Conservation (phyloP, 768 basidiomycete genomes). For the Podaxis rugospora region DNA sequence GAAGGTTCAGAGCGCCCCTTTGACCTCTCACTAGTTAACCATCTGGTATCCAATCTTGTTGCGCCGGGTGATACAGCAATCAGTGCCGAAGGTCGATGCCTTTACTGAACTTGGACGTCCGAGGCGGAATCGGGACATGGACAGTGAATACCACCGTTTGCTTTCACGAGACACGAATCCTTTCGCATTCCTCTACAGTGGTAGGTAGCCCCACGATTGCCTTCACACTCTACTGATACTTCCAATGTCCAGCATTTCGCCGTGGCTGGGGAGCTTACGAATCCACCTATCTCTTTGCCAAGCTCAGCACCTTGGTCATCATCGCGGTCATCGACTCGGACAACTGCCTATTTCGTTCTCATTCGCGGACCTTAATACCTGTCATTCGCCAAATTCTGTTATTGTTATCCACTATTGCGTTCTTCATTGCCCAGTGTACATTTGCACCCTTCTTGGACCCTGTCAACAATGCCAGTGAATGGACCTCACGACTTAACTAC, state of each 20-base stretch:
- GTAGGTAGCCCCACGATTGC: slow-evolving; percentile 30
- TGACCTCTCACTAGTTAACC: slow-evolving; percentile 41
- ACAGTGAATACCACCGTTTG: slow-evolving; percentile 66
- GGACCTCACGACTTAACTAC: slow-evolving; percentile 68
- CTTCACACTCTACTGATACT: background rate
- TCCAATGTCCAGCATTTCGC: slow-evolving; percentile 50
- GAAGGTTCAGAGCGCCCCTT: background rate
- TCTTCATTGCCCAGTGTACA: slow-evolving; percentile 59
- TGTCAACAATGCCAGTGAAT: slow-evolving; percentile 72
- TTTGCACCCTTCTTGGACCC: slow-evolving; percentile 65
- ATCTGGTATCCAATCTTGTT: slow-evolving; percentile 69
- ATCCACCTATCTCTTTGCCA: slow-evolving; percentile 62
- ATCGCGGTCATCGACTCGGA: slow-evolving; percentile 63
- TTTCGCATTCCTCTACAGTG: slow-evolving; percentile 65
- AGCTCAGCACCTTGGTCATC: slow-evolving; percentile 61
- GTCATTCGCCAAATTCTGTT: slow-evolving; percentile 61
- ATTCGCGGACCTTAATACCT: slow-evolving; percentile 43
- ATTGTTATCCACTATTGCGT: slow-evolving; percentile 48
- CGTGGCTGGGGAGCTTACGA: slow-evolving; percentile 66
- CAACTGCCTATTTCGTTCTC: slow-evolving; percentile 68
- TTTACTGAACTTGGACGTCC: slow-evolving; percentile 70
- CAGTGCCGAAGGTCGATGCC: slow-evolving; percentile 60
- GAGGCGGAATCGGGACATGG: slow-evolving; percentile 51
- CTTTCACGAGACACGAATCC: slow-evolving; percentile 62
- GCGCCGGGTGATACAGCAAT: slow-evolving; percentile 46